Base-by-base conservation (phyloP, 192 early-diverging fungal species). In the Gaertneriomyces sp. region DNA sequence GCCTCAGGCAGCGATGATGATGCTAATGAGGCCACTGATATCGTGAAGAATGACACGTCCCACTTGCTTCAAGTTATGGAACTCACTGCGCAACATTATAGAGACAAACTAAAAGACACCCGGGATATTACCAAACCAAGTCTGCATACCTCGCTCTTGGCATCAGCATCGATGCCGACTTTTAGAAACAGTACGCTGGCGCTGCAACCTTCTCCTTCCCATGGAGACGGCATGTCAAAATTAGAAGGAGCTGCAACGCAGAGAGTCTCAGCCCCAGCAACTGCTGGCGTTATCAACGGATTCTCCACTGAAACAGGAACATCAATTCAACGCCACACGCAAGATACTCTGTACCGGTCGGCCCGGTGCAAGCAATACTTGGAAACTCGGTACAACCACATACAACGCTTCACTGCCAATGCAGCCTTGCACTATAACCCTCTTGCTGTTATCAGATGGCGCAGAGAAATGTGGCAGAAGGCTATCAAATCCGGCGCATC, bases 321-420 rank as follows among this genome's bases (percentile, higher is more conserved):
- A 2, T 33, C 25, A 33, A 7, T 7, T 6, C 52, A 33, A 33
- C 7, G 19, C 14, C 47, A n/a, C 14, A 12, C 66, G 8, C 19
- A 39, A 41, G 57, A 69, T 11, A 69, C 68, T 49, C 50, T 69
- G 7, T 39, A 25, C 19, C 68, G 68, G 6, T n/a, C 68, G 7
- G 20, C 14, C 14, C 68, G 68, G n/a, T 69, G 68, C 42, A 69
- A 69, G 39, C 60, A 61, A n/a, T 69, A 69, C 42, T 55, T 69
- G 53, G 68, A 69, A 55, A 59, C 58, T 0, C 68, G 68, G 19
- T 69, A 69, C 52, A 16, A 11, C 1, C 58, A 69, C 14, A 17
- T 66, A 8, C 11, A n/a, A 5, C 42, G 40, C 0, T 42, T 55
- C 5, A 42, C 16, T 0, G 14, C 19, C 3, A n/a, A 17, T 6